phyloP scores from a whole-genome alignment of 805 yeast species.

The Wickerhamiella allomyrinae region DNA sequence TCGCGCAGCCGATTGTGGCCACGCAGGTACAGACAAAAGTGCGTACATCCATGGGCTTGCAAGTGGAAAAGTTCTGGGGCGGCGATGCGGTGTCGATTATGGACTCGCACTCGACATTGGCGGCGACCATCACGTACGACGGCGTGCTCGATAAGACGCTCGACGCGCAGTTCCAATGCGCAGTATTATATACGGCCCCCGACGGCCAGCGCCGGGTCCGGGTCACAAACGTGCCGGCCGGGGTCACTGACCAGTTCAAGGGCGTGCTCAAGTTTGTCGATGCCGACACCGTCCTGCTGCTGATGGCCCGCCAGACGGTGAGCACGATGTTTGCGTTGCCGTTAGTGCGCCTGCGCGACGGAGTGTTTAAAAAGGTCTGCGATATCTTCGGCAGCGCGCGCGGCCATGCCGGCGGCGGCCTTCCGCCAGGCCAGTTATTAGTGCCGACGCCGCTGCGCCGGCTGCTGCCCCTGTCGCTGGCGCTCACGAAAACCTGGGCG shows the following conservation, averaged over 20 bases:
- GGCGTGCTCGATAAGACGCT: slow-evolving; percentile 48
- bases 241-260: slow-evolving; percentile 58
- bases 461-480: slow-evolving; percentile 49
- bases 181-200: slow-evolving; percentile 66
- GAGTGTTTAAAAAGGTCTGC: slow-evolving; percentile 38
- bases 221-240: slow-evolving; percentile 69
- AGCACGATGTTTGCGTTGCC: slow-evolving; percentile 25
- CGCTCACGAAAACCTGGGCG: slow-evolving; percentile 56
- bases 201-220: slow-evolving; percentile 72
- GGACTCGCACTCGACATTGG: slow-evolving; percentile 46
- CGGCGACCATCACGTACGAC: slow-evolving; percentile 63
- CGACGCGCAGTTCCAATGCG: slow-evolving; percentile 86
- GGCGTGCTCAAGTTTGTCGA: slow-evolving; percentile 72
- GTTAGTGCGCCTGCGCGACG: slow-evolving; percentile 35
- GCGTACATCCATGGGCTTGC: slow-evolving; percentile 79
- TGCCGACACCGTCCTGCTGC: slow-evolving; percentile 46
- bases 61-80: slow-evolving; percentile 52
- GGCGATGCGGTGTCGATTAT: slow-evolving; percentile 40
- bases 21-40: slow-evolving; percentile 72
- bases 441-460: slow-evolving; percentile 71
- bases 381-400: slow-evolving; percentile 50
- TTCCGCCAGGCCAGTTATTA: slow-evolving; percentile 48
- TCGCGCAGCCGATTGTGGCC: slow-evolving; percentile 34
- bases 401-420: slow-evolving; percentile 26
- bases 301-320: slow-evolving; percentile 38